Percentiles rank a stretch among this genome's conserved stretches.
Evolutionary conservation across 2,329 filamentous ascomycete genomes (phyloP).

Genomic region (Verticillium albo-atrum): DNA sequence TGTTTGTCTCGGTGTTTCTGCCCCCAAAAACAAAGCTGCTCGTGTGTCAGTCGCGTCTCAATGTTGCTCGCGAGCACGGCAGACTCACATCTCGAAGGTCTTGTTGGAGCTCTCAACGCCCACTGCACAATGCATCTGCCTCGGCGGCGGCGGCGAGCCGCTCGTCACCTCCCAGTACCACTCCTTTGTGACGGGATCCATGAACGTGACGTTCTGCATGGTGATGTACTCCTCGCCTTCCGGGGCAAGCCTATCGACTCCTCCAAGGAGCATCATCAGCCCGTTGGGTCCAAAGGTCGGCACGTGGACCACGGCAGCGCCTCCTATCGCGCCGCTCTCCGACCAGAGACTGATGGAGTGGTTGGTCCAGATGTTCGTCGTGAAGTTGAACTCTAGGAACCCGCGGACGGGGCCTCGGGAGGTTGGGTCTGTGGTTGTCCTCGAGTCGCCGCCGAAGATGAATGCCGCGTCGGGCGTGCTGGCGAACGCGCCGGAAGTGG

Average conservation of each 20-base stretch:
- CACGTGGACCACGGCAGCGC: constrained; percentile 22
- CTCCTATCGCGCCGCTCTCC: constrained; percentile 20
- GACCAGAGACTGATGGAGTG: constrained; percentile 15
- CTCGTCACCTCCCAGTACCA: constrained; percentile 29
- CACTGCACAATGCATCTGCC: constrained; percentile 27
- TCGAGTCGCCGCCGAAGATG: constrained; percentile 24
- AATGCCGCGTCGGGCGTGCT: constrained; percentile 21
- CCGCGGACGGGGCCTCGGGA: constrained; percentile 17
- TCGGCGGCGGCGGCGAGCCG: constrained; percentile 19
- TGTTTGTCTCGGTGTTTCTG: constrained; percentile 12
- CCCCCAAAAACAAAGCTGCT: constrained; percentile 32
- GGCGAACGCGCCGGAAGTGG: constrained; percentile 20
- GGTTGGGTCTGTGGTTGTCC: constrained; percentile 12
- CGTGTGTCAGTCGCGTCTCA: no score
- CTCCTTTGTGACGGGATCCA: constrained; percentile 24
- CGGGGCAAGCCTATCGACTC: constrained; percentile 12
- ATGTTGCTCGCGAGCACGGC: no score
- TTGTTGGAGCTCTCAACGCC: constrained; percentile 24
- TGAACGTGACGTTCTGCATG: constrained; percentile 25
- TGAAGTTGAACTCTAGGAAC: constrained; percentile 26
- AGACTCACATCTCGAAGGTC: constrained; percentile 29
- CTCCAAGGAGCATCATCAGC: constrained; percentile 26
- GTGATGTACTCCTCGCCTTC: constrained; percentile 8
- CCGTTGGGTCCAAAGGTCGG: constrained; percentile 26
- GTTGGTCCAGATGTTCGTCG: constrained; percentile 23